Conservation (phyloP, 2,329 filamentous ascomycete species). For the Calonectria crousiana region DNA sequence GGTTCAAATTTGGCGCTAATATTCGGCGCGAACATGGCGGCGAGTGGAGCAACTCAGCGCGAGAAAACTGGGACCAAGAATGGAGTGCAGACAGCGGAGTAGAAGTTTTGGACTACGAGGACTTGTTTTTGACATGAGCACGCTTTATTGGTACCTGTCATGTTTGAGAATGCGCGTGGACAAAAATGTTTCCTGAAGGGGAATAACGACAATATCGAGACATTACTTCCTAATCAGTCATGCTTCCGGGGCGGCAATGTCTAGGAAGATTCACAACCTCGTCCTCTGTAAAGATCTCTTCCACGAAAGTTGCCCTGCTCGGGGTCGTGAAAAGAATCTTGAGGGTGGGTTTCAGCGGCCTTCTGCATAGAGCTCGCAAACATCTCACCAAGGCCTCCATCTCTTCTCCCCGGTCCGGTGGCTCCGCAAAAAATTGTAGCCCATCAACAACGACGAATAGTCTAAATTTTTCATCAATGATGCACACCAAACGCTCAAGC, state of each 20-base stretch:
- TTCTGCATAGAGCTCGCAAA: not conserved
- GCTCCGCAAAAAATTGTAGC: not conserved
- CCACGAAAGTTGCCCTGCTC: not conserved
- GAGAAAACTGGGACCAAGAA: too few species aligned
- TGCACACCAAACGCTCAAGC: not conserved
- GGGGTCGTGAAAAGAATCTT: not conserved
- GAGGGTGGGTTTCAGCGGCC: not conserved
- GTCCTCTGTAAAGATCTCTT: not conserved
- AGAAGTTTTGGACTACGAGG: not conserved
- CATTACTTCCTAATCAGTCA: not conserved
- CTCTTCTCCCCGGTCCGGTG: not conserved
- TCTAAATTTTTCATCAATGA: not conserved
- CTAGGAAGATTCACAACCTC: not conserved
- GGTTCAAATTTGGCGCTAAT: too few species aligned
- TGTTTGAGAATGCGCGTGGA: too few species aligned
- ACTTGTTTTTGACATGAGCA: too few species aligned
- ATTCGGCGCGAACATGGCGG: too few species aligned
- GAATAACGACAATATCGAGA: too few species aligned
- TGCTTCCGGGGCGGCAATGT: not conserved
- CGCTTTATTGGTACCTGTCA: not conserved
- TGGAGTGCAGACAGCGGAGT: not conserved
- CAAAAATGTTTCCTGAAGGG: too few species aligned
- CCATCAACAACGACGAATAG: not conserved
- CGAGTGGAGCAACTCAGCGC: too few species aligned
- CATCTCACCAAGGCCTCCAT: not conserved